phyloP scores from a whole-genome alignment of 176 grass and related monocot species.

The Eremochloa ophiuroides region DNA sequence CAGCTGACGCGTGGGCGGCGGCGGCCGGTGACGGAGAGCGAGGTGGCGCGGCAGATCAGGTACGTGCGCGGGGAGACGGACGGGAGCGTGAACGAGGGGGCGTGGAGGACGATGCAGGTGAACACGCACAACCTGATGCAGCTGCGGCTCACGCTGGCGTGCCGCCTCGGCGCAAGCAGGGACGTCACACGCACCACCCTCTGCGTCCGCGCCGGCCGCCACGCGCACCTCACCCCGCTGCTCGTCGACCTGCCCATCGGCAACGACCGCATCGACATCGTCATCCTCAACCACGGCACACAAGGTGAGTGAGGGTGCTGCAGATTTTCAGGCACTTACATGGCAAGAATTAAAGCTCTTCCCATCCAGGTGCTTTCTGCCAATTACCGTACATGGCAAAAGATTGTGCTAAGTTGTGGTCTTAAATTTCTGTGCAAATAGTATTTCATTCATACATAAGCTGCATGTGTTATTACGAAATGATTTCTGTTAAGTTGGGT shows the following conservation, averaged over 20 bases:
- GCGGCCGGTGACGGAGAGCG: background rate
- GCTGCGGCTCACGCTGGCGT: conserved; percentile 23
- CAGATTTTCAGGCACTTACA: too few species aligned
- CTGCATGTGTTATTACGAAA: too few species aligned
- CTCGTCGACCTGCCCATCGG: conserved; percentile 37
- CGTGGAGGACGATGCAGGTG: conserved; percentile 18
- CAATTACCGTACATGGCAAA: too few species aligned
- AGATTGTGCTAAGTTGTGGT: too few species aligned
- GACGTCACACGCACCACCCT: conserved; percentile 20
- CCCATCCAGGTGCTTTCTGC: too few species aligned
- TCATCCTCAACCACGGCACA: conserved; percentile 4
- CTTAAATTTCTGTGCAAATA: too few species aligned
- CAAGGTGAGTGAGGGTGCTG: too few species aligned
- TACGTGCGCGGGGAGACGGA: background rate
- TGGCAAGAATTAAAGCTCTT: too few species aligned
- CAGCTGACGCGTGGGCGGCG: conserved; percentile 27
- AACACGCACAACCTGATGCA: conserved; percentile 29
- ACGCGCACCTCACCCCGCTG: conserved; percentile 15
- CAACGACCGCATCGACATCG: conserved; percentile 25
- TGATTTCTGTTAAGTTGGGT: too few species aligned
- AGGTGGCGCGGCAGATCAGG: conserved; percentile 22
- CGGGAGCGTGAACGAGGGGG: conserved; percentile 10
- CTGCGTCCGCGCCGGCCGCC: conserved; percentile 12
- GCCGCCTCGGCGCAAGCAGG: conserved; percentile 5
- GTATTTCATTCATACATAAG: too few species aligned